Evolutionary conservation across 352 stramenopile genomes (phyloP).

Genomic region (Aphanomyces invadans): DNA sequence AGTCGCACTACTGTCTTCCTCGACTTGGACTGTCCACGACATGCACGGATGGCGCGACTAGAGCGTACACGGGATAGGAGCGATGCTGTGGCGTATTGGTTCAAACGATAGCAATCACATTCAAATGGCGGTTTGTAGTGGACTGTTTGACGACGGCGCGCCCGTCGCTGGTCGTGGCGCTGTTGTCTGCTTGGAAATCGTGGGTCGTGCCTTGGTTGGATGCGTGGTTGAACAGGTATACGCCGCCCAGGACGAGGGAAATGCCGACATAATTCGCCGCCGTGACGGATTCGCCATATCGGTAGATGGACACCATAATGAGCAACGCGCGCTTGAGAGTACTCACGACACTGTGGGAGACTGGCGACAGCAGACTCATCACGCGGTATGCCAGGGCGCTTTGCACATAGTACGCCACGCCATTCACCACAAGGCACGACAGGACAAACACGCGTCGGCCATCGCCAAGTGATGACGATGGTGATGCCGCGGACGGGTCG

Average conservation of each 20-base stretch:
- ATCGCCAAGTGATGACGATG: background rate
- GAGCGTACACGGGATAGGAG: too few relatives aligned
- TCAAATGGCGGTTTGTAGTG: background rate
- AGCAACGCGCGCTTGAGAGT: slow-evolving; percentile 86
- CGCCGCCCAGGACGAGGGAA: slow-evolving; percentile 75
- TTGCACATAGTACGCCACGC: slow-evolving; percentile 86
- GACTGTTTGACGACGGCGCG: background rate
- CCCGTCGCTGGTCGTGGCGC: background rate
- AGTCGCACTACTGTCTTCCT: too few relatives aligned
- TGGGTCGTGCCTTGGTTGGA: slow-evolving; percentile 21
- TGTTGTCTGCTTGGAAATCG: background rate
- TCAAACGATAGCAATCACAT: background rate
- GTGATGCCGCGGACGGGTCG: background rate
- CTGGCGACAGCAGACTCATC: slow-evolving; percentile 86
- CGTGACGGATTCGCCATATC: slow-evolving; percentile 83
- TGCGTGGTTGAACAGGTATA: slow-evolving; percentile 82
- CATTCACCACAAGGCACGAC: slow-evolving; percentile 51
- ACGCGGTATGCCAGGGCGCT: slow-evolving; percentile 86
- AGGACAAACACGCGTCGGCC: slow-evolving; percentile 40
- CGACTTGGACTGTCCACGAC: too few relatives aligned
- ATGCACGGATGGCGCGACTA: too few relatives aligned
- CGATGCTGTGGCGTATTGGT: too few relatives aligned
- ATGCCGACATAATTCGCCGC: slow-evolving; percentile 79
- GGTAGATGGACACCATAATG: slow-evolving; percentile 86
- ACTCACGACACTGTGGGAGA: slow-evolving; percentile 87